Evolutionary conservation across 2,329 filamentous ascomycete species (phyloP).

Genomic region (Fusarium hostae): DNA sequence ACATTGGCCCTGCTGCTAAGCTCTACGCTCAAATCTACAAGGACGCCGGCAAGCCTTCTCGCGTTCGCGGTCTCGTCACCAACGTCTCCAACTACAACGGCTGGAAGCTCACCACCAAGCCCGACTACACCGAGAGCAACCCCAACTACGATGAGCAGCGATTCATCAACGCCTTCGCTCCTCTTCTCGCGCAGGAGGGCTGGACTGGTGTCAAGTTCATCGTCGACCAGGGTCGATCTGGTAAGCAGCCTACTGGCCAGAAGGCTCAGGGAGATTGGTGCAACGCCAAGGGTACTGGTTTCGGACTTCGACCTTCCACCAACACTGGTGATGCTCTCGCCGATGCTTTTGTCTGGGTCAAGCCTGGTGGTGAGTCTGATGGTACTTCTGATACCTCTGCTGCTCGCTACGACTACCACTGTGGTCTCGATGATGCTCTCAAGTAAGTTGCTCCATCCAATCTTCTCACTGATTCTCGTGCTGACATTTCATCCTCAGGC

Average conservation of each 20-base stretch:
- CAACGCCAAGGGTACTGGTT: slow-evolving; percentile 71
- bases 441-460: slow-evolving; percentile 18
- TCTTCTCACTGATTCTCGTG: fast-evolving
- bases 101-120: slow-evolving; percentile 55
- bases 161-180: slow-evolving; percentile 73
- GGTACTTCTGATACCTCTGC: slow-evolving; percentile 61
- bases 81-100: slow-evolving; percentile 70
- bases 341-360: slow-evolving; percentile 78
- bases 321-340: slow-evolving; percentile 67
- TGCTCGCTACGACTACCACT: slow-evolving; percentile 53
- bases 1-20: slow-evolving; percentile 60
- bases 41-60: slow-evolving; percentile 59
- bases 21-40: slow-evolving; percentile 61
- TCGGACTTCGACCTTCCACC: slow-evolving; percentile 71
- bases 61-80: slow-evolving; percentile 65
- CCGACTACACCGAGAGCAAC: slow-evolving; percentile 60
- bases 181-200: slow-evolving; percentile 63
- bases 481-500: slow-evolving; percentile 53
- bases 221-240: slow-evolving; percentile 63
- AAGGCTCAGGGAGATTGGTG: slow-evolving; percentile 74
- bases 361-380: slow-evolving; percentile 71
- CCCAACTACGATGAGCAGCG: slow-evolving; percentile 63
- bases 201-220: slow-evolving; percentile 60
- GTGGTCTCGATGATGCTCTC: slow-evolving; percentile 64
- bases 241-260: slow-evolving; percentile 71